A percentile compares a stretch with the other conserved stretches of the same genome.
Conservation (phyloP, 495 filamentous ascomycete species). For the Lasiosphaeriaceae sp. region DNA sequence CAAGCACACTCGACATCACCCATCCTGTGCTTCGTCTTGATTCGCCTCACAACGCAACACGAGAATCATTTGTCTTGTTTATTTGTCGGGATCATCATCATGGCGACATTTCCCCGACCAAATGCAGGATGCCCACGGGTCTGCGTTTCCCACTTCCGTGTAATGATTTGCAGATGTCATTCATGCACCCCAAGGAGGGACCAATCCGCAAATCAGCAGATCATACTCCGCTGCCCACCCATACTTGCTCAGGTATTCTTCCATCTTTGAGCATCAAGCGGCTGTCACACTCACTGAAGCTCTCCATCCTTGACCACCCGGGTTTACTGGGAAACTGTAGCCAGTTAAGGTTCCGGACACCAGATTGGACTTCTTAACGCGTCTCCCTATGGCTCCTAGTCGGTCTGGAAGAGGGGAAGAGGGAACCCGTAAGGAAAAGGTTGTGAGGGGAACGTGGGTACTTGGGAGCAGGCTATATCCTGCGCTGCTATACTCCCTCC, state of each 20-base stretch:
- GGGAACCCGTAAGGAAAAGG: conserved; percentile 3
- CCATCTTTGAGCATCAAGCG: not conserved
- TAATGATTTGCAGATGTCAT: conserved; percentile 21
- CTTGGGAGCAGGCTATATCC: conserved; percentile 20
- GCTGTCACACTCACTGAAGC: not conserved
- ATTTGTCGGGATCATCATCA: conserved; percentile 14
- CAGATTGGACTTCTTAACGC: conserved; percentile 9
- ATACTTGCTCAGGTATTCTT: not conserved
- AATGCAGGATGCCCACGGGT: conserved; percentile 8
- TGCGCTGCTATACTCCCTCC: conserved; percentile 26
- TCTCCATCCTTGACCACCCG: not conserved
- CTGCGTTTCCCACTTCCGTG: conserved; percentile 9
- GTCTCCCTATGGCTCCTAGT: not conserved
- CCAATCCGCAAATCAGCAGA: conserved; percentile 8
- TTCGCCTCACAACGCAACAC: not conserved
- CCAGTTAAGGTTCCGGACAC: conserved; percentile 3
- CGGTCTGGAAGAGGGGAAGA: conserved; percentile 10
- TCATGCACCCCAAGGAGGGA: conserved; percentile 18
- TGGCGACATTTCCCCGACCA: conserved; percentile 7
- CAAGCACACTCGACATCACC: not conserved
- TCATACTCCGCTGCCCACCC: not conserved
- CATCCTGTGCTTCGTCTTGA: not conserved
- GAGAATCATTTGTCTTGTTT: conserved; percentile 6
- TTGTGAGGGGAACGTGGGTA: conserved; percentile 20
- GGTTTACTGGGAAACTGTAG: conserved; percentile 1